Conservation (phyloP, 2,329 filamentous ascomycete species). For the Diaporthe aspalathi region DNA sequence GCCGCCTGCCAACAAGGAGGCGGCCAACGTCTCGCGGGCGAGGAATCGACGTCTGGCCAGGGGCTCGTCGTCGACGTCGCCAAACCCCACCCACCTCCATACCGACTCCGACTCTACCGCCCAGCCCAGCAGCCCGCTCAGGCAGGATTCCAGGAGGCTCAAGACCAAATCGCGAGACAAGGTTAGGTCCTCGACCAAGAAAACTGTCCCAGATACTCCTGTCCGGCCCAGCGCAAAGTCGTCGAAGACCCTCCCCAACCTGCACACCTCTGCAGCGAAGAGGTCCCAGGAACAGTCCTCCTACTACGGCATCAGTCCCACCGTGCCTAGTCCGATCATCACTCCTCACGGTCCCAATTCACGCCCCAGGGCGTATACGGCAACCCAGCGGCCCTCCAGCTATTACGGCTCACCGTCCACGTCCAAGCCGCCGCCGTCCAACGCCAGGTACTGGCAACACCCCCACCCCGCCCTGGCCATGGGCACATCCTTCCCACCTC, state of each 20-base stretch:
- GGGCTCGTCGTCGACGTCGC: conserved; percentile 54
- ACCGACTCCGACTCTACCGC: conserved; percentile 59
- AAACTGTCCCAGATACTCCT: conserved; percentile 38
- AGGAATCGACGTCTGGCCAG: conserved; percentile 55
- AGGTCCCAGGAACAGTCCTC: conserved; percentile 51
- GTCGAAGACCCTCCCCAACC: conserved; percentile 51
- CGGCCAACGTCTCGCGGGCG: conserved; percentile 63
- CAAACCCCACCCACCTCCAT: conserved; percentile 44
- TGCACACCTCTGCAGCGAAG: conserved; percentile 43
- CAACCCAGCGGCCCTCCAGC: conserved; percentile 48
- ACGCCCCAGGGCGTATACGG: conserved; percentile 55
- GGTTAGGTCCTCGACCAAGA: conserved; percentile 46
- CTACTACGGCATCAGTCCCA: conserved; percentile 54
- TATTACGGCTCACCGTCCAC: conserved; percentile 50
- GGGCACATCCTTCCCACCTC: conserved; percentile 43
- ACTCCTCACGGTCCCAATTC: conserved; percentile 43
- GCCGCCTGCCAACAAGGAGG: conserved; percentile 58
- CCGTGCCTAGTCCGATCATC: conserved; percentile 41
- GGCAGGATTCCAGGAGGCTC: conserved; percentile 49
- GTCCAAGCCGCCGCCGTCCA: conserved; percentile 52
- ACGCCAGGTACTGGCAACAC: conserved; percentile 48
- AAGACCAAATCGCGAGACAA: conserved; percentile 45
- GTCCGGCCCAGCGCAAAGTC: conserved; percentile 49
- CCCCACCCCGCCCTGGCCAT: conserved; percentile 44
- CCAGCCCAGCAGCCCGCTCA: conserved; percentile 49